These are phyloP conservation scores for Penicillium pulvis DNA, from an alignment of 495 filamentous ascomycete species.

Conservation along the genomic window DNA sequence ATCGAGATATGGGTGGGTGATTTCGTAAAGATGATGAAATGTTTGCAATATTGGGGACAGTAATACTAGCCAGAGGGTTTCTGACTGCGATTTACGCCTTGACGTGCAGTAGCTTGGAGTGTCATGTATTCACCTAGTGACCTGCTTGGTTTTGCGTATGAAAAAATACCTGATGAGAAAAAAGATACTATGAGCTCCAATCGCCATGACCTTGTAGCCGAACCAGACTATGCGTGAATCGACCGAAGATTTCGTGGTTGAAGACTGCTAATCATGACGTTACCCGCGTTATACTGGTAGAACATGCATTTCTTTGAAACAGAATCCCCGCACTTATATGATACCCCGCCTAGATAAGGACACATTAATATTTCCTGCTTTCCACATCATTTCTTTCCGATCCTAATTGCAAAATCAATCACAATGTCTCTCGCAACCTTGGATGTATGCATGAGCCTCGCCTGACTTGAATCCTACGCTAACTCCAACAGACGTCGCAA, in stretches of 20 bases:
- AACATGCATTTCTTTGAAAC: neutral
- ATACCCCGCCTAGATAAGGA: neutral
- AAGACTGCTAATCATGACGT: neutral
- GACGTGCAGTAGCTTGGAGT: too few relatives aligned
- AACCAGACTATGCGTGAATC: too few relatives aligned
- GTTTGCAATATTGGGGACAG: too few relatives aligned
- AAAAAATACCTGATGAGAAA: too few relatives aligned
- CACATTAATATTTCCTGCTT: neutral
- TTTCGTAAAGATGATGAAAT: neutral
- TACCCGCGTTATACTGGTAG: neutral
- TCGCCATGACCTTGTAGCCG: too few relatives aligned
- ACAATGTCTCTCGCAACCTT: constrained; percentile 46
- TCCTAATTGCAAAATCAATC: neutral
- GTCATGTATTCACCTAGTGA: too few relatives aligned
- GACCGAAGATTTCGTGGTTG: too few relatives aligned
- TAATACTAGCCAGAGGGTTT: too few relatives aligned
- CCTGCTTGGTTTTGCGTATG: too few relatives aligned
- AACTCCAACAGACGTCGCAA: constrained; percentile 35
- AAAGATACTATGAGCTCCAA: too few relatives aligned
- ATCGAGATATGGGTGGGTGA: too few relatives aligned
- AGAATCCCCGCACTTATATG: neutral
- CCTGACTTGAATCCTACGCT: neutral
- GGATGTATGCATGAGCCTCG: constrained; percentile 28
- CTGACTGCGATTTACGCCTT: too few relatives aligned
- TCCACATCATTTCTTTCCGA: neutral